Conservation (phyloP, 345 rosid species). For the Combretum micranthum region DNA sequence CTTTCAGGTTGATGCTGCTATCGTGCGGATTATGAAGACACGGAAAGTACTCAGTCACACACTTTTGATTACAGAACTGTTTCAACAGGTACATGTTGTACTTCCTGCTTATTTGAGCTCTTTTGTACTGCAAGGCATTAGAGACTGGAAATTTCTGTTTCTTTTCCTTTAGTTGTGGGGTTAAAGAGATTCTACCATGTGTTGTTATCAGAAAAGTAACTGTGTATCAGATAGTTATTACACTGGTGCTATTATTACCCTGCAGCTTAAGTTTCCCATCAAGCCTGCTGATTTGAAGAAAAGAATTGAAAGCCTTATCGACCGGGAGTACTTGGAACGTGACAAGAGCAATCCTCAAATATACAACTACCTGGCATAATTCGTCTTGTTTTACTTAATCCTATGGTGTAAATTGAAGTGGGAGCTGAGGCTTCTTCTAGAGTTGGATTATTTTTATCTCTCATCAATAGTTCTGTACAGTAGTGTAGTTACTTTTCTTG, state of each 20-base stretch:
- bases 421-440: too few relatives aligned
- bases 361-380: conserved; percentile 85
- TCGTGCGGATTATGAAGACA: conserved; percentile 98
- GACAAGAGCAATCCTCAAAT: conserved; percentile 97
- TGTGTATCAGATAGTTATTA: not conserved
- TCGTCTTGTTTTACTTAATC: not conserved
- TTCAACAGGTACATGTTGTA: conserved; percentile 71
- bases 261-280: conserved; percentile 92
- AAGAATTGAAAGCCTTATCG: conserved; percentile 91
- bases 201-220: not conserved
- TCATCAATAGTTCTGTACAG: too few relatives aligned
- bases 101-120: not conserved
- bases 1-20: conserved; percentile 91
- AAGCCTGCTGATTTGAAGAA: conserved; percentile 98
- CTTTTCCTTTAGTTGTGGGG: too few relatives aligned
- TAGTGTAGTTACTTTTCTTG: too few relatives aligned
- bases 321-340: conserved; percentile 95
- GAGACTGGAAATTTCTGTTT: not conserved
- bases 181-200: not conserved
- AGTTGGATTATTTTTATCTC: too few relatives aligned
- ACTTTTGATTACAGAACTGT: conserved; percentile 96
- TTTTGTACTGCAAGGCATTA: not conserved
- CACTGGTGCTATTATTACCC: not conserved
- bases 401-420: too few relatives aligned
- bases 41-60: conserved; percentile 97